Evolutionary conservation across 306 rosid genomes (phyloP).

Genomic region (Betula pendula): DNA sequence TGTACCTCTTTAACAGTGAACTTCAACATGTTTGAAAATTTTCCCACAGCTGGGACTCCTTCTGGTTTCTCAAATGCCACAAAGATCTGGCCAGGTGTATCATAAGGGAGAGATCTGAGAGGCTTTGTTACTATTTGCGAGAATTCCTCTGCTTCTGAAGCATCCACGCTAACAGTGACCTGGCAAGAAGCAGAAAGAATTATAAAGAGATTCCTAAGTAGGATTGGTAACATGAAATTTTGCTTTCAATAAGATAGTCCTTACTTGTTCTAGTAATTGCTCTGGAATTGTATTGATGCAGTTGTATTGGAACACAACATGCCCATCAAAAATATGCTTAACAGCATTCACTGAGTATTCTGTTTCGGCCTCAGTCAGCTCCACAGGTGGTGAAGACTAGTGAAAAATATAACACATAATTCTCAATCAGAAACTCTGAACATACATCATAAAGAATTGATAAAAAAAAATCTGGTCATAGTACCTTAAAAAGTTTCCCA

Average conservation of each 20-base stretch:
- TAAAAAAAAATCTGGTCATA: constrained; percentile 20
- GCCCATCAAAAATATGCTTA: constrained; percentile 85
- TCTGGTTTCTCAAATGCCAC: constrained; percentile 91
- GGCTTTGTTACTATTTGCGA: constrained; percentile 71
- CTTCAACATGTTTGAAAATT: constrained; percentile 73
- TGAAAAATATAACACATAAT: constrained; percentile 28
- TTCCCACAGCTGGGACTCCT: constrained; percentile 74
- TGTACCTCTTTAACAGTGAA: constrained; percentile 92
- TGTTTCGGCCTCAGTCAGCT: constrained; percentile 94
- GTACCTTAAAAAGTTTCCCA: constrained; percentile 95
- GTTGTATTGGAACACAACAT: constrained; percentile 94
- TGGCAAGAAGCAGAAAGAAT: constrained; percentile 35
- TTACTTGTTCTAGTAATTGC: constrained; percentile 90
- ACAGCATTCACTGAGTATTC: constrained; percentile 96
- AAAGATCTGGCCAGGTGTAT: constrained; percentile 87
- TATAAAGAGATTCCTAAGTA: constrained; percentile 22
- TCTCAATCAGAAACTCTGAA: not conserved
- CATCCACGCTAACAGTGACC: constrained; percentile 84
- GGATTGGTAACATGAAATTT: constrained; percentile 12
- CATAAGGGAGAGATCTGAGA: constrained; percentile 90
- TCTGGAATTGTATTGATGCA: constrained; percentile 96
- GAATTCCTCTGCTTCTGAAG: constrained; percentile 92
- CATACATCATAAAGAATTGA: constrained; percentile 1
- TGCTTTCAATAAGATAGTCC: constrained; percentile 15
- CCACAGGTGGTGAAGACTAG: constrained; percentile 97